Evolutionary conservation across 345 rosid species (phyloP).

Genomic region (Citrus hindsii): DNA sequence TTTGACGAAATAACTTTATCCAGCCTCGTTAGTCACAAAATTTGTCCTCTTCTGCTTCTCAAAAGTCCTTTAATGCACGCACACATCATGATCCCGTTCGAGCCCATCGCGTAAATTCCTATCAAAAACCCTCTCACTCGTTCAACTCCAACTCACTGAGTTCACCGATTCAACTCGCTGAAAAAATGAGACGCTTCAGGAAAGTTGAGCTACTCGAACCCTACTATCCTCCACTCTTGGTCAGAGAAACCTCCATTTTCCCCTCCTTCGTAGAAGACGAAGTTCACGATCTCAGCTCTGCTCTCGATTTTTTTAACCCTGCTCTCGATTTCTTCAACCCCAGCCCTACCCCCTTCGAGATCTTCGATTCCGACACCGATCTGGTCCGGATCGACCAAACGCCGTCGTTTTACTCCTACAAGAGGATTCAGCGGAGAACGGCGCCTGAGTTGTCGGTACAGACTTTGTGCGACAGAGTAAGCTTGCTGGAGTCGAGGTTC

Average conservation of each 20-base stretch:
- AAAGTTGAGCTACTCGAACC: conserved; percentile 43
- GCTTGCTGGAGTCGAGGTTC: conserved; percentile 63
- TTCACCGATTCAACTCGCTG: conserved; percentile 8
- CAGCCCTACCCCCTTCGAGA: conserved; percentile 34
- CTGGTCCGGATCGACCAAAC: conserved; percentile 49
- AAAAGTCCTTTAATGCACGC: neutral
- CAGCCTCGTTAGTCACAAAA: conserved; percentile 9
- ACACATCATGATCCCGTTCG: neutral
- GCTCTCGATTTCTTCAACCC: conserved; percentile 24
- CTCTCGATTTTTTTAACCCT: conserved; percentile 35
- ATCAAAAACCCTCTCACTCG: conserved; percentile 12
- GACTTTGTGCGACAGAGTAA: conserved; percentile 57
- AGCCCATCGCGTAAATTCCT: neutral
- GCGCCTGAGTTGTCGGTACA: conserved; percentile 38
- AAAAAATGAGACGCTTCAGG: conserved; percentile 47
- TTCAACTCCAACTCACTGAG: conserved; percentile 22
- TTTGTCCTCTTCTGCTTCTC: conserved; percentile 21
- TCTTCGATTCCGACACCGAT: conserved; percentile 54
- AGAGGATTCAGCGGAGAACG: conserved; percentile 39
- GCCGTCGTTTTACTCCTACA: conserved; percentile 44
- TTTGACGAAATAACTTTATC: neutral
- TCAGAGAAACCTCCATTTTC: conserved; percentile 37
- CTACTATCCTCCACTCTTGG: conserved; percentile 14
- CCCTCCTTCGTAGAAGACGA: conserved; percentile 34
- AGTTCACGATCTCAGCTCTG: conserved; percentile 21